Base-by-base conservation (phyloP, 2,329 filamentous ascomycete genomes). In the Colletotrichum acutatum region DNA sequence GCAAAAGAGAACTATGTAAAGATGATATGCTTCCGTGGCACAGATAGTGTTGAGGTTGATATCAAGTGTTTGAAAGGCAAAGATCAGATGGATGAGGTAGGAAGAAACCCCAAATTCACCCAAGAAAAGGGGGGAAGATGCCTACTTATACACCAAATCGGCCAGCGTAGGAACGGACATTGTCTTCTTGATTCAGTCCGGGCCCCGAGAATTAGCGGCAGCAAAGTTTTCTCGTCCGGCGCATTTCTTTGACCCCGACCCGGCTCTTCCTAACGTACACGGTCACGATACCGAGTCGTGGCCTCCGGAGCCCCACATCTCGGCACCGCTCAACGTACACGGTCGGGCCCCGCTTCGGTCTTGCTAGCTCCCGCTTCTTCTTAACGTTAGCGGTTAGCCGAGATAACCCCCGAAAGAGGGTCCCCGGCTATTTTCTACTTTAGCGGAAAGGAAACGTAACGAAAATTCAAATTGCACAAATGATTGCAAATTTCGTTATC, bases 191-290 rank as follows among this genome's bases (percentile, higher is more conserved):
- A 34, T 53, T 42, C 54, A 49, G 14, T 22, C 11, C 46, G 57
- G n/a, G 34, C n/a, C 61, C n/a, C 12, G 19, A 67, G 16, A 34
- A 34, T 24, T 60, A 70, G 32, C 32, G 58, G 52, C 58, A 30
- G 9, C 53, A 58, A 54, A 63, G 34, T 53, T 59, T 72, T 68
- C 37, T 26, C n/a, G 14, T 8, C 32, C 16, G 5, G 52, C 58
- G 37, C 42, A 28, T 34, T 28, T 57, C 42, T 32, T 37, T 68
- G 34, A 59, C 57, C 32, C 46, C 69, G 42, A 58, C 42, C 66
- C 64, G 65, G 65, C 58, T 68, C 54, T 58, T 68, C 65, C 60
- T 54, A 58, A 68, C 69, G n/a, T 72, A 59, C 69, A 68, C 65
- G 49, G 37, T 68, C 64, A 58, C 28, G 26, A 54, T 63, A 59